These are phyloP conservation scores for Cajanus cajan DNA, from an alignment of 306 rosid genomes.

Conservation along the genomic window DNA sequence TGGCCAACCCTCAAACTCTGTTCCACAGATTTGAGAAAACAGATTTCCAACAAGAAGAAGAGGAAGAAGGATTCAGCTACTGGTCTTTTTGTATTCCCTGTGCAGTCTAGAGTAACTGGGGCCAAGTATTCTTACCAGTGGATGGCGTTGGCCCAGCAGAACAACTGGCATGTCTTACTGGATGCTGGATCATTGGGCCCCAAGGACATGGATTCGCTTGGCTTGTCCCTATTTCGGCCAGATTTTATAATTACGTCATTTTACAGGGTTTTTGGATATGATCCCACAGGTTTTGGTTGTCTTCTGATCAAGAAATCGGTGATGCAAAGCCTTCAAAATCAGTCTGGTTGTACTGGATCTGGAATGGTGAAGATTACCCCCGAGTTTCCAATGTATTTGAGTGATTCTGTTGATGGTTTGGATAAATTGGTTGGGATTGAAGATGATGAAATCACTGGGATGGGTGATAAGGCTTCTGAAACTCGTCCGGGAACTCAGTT, in stretches of 20 bases:
- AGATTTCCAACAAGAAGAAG: slow-evolving; percentile 78
- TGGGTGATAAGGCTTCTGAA: slow-evolving; percentile 59
- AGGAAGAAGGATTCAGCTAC: slow-evolving; percentile 86
- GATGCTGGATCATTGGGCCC: slow-evolving; percentile 98
- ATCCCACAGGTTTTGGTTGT: slow-evolving; percentile 97
- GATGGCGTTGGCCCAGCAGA: slow-evolving; percentile 99
- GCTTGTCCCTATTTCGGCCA: slow-evolving; percentile 89
- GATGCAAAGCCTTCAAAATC: slow-evolving; percentile 83
- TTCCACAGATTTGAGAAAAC: slow-evolving; percentile 92
- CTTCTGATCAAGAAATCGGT: slow-evolving; percentile 91
- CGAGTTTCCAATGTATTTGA: slow-evolving; percentile 79
- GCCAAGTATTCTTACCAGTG: slow-evolving; percentile 95
- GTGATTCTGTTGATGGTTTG: slow-evolving; percentile 84
- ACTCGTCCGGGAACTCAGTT: slow-evolving; percentile 62
- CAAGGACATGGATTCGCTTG: slow-evolving; percentile 98
- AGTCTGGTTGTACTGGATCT: slow-evolving; percentile 82
- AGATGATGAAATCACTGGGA: slow-evolving; percentile 50
- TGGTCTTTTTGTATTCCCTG: slow-evolving; percentile 95
- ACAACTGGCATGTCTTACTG: slow-evolving; percentile 95
- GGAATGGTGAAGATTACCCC: slow-evolving; percentile 98
- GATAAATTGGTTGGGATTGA: slow-evolving; percentile 65
- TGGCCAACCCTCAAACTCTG: slow-evolving; percentile 98
- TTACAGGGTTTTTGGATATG: slow-evolving; percentile 93
- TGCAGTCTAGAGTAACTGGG: slow-evolving; percentile 94
- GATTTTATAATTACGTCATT: slow-evolving; percentile 93